Conservation (phyloP, 108 stramenopile species). For the Skeletonema grethae region DNA sequence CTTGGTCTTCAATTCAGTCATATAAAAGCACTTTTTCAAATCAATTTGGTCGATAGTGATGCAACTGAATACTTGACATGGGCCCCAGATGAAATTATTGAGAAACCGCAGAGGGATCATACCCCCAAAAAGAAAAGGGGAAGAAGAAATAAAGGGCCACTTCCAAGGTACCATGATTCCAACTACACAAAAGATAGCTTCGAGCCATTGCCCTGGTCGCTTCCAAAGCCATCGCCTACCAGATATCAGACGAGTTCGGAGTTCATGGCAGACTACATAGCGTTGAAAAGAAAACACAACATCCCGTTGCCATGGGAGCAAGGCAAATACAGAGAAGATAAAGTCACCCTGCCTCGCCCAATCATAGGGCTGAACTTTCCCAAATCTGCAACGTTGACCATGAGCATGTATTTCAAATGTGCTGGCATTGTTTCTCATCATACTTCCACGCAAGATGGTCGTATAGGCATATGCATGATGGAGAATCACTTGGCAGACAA, state of each 20-base stretch:
- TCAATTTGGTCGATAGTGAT: neutral
- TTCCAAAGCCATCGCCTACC: conserved; percentile 21
- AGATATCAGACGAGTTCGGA: conserved; percentile 26
- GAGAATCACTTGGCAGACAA: conserved; percentile 38
- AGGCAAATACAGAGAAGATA: conserved; percentile 13
- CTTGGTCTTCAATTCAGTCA: conserved; percentile 25
- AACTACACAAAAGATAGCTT: conserved; percentile 16
- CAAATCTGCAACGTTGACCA: conserved; percentile 44
- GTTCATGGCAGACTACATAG: conserved; percentile 46
- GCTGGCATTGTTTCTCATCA: conserved; percentile 39
- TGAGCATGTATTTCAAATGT: conserved; percentile 40
- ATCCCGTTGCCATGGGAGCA: conserved; percentile 38
- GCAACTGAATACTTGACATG: conserved; percentile 5
- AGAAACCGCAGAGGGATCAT: no score
- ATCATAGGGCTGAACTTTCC: conserved; percentile 48
- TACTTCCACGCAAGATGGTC: conserved; percentile 34
- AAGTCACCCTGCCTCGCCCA: conserved; percentile 34
- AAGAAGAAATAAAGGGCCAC: neutral
- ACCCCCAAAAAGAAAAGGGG: neutral
- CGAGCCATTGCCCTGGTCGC: conserved; percentile 42
- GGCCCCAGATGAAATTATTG: conserved; percentile 16
- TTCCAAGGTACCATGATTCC: neutral
- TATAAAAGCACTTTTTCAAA: conserved; percentile 6
- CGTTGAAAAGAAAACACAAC: conserved; percentile 21
- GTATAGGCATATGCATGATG: conserved; percentile 47